A percentile compares a stretch with the other conserved stretches of the same genome.
Conservation (phyloP, 2,329 filamentous ascomycete genomes). For the Aspergillus glaucus region DNA sequence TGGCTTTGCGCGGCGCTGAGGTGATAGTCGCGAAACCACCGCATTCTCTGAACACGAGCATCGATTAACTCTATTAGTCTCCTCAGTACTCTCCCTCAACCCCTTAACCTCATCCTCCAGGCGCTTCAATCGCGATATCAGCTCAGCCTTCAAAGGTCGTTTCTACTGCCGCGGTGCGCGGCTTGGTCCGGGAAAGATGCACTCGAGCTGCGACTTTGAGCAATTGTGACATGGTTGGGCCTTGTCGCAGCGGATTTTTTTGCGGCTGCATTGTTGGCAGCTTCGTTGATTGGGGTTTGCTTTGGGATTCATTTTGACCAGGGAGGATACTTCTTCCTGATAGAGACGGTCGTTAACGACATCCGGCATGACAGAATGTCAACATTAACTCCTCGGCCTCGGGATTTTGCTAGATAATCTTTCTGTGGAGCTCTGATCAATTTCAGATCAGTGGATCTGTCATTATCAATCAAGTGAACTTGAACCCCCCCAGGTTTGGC, state of each 20-base stretch:
- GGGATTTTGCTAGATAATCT: no score
- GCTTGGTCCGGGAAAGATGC: slow-evolving; percentile 12
- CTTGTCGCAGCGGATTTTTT: slow-evolving; percentile 29
- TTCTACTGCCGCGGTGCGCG: slow-evolving; percentile 14
- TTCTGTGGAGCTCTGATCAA: no score
- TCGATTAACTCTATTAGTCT: no score
- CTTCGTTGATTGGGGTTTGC: slow-evolving; percentile 6
- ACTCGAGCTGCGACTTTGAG: slow-evolving; percentile 8
- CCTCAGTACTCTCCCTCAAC: neutral
- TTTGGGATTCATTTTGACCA: no score
- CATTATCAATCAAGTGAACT: no score
- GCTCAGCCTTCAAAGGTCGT: slow-evolving; percentile 13
- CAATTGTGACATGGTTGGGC: slow-evolving; percentile 20
- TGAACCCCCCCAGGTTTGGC: no score
- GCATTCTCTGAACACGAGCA: no score
- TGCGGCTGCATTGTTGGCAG: slow-evolving; percentile 25
- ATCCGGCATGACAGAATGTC: no score
- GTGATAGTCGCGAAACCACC: slow-evolving; percentile 45
- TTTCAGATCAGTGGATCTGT: no score
- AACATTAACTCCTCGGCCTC: no score
- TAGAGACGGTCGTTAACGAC: no score
- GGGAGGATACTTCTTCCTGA: no score
- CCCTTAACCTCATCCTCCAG: slow-evolving; percentile 14
- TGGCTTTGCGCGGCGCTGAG: slow-evolving; percentile 46
- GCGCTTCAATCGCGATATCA: slow-evolving; percentile 10